A percentile compares a stretch with the other conserved stretches of the same genome.
Conservation (phyloP, 2,329 filamentous ascomycete genomes). For the Akanthomyces lecanii region DNA sequence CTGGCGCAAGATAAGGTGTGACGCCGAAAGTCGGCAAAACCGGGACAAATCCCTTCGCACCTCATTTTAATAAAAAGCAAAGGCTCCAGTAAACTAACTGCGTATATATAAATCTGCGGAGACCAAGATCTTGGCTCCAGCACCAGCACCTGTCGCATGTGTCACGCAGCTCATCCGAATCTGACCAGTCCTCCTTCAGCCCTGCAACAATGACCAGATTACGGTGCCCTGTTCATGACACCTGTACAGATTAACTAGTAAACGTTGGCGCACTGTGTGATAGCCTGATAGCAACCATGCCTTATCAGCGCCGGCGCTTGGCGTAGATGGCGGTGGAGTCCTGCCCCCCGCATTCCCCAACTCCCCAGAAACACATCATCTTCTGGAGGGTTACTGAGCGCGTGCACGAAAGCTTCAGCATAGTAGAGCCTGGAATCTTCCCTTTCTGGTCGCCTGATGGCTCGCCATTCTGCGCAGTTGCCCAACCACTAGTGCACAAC, state of each 20-base stretch:
- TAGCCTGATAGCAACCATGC: background rate
- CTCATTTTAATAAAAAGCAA: background rate
- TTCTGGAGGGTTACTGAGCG: background rate
- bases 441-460: background rate
- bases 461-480: background rate
- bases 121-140: background rate
- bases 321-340: constrained; percentile 11
- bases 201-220: background rate
- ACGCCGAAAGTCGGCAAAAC: background rate
- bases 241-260: background rate
- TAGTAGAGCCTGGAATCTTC: background rate
- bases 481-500: background rate
- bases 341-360: constrained; percentile 10
- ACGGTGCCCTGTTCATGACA: background rate
- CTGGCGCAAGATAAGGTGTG: no score
- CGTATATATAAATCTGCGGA: background rate
- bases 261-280: background rate
- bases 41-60: background rate
- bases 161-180: background rate
- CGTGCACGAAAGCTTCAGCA: background rate
- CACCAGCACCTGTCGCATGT: background rate
- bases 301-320: background rate
- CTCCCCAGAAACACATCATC: constrained; percentile 14
- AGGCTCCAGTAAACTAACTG: background rate
- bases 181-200: background rate